Evolutionary conservation across 805 yeast genomes (phyloP).

Genomic region (Myxozyma udenii): DNA sequence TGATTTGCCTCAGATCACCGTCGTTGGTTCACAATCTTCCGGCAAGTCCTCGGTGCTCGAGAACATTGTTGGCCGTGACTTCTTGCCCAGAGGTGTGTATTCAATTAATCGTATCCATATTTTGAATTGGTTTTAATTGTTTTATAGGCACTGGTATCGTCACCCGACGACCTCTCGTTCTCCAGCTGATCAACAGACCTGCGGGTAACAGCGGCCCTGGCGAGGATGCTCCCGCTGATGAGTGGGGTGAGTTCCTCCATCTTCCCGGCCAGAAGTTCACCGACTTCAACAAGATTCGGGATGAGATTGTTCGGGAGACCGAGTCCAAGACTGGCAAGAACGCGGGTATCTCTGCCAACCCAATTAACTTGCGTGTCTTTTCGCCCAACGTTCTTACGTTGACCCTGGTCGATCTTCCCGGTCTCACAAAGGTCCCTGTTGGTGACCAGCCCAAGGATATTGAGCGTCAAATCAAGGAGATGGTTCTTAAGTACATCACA

Average conservation of each 20-base stretch:
- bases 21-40: slow-evolving; percentile 86
- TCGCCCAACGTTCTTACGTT: slow-evolving; percentile 92
- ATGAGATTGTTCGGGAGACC: slow-evolving; percentile 88
- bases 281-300: slow-evolving; percentile 83
- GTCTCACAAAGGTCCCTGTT: slow-evolving; percentile 95
- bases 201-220: slow-evolving; percentile 28
- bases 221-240: slow-evolving; percentile 41
- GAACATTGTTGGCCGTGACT: slow-evolving; percentile 87
- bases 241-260: slow-evolving; percentile 98
- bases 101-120: background rate
- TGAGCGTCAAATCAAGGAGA: slow-evolving; percentile 87
- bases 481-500: slow-evolving; percentile 88
- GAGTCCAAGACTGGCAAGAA: slow-evolving; percentile 70
- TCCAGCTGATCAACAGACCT: slow-evolving; percentile 74
- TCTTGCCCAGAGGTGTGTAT: slow-evolving; percentile 71
- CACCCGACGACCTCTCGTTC: slow-evolving; percentile 76
- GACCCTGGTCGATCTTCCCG: slow-evolving; percentile 95
- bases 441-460: slow-evolving; percentile 99
- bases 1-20: slow-evolving; percentile 92
- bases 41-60: slow-evolving; percentile 89
- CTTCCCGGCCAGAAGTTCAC: slow-evolving; percentile 82
- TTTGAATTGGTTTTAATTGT: background rate
- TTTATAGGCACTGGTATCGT: slow-evolving; percentile 68
- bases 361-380: slow-evolving; percentile 87
- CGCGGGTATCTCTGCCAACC: slow-evolving; percentile 85